Conservation (phyloP, 345 rosid species). For the Leavenworthia alabamica region DNA sequence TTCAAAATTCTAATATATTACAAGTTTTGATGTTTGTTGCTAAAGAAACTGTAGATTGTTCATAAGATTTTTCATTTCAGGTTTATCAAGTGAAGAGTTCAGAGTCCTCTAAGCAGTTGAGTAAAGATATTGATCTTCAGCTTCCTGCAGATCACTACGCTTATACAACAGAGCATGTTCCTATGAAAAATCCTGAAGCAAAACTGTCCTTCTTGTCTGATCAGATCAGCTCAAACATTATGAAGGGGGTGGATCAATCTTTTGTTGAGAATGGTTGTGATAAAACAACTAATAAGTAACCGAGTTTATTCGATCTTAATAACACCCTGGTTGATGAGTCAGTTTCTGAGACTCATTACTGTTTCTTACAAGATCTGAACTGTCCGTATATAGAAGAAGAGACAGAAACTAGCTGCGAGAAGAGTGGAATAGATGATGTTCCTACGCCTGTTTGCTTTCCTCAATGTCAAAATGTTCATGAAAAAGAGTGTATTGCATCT, state of each 20-base stretch:
- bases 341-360: slow-evolving; percentile 7
- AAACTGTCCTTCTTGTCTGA: slow-evolving; percentile 1
- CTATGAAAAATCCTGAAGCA: slow-evolving; percentile 12
- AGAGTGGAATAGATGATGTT: slow-evolving; percentile 22
- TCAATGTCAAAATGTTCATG: slow-evolving; percentile 13
- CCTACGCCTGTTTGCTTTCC: slow-evolving; percentile 18
- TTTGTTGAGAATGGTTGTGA: not conserved
- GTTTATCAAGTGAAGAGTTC: slow-evolving; percentile 17
- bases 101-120: not conserved
- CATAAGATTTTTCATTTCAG: slow-evolving; percentile 3
- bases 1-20: too few relatives aligned
- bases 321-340: slow-evolving; percentile 15
- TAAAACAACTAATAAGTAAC: not conserved
- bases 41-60: not conserved
- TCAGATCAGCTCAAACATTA: not conserved
- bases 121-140: slow-evolving; percentile 25
- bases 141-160: slow-evolving; percentile 28
- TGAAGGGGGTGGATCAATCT: slow-evolving; percentile 1
- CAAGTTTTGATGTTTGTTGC: not conserved
- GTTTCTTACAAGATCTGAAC: slow-evolving; percentile 31
- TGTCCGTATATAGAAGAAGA: slow-evolving; percentile 29
- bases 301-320: slow-evolving; percentile 28
- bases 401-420: slow-evolving; percentile 20
- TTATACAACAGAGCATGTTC: slow-evolving; percentile 11
- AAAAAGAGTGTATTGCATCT: slow-evolving; percentile 28